Base-by-base conservation (phyloP, 1,139 yeast genomes). In the Martiniozyma asiatica region DNA sequence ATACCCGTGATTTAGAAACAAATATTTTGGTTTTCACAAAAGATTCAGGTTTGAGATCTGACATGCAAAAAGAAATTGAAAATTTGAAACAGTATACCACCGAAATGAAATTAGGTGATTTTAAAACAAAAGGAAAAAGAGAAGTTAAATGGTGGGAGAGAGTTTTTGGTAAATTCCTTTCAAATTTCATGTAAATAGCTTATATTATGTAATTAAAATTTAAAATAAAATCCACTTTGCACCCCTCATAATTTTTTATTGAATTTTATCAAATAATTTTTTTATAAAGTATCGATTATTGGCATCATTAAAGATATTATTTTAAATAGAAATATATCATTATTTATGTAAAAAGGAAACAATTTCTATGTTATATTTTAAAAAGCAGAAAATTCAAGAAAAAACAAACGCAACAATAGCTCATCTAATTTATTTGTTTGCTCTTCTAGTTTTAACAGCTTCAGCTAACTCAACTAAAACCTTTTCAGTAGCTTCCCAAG, bases 1-100 rank as follows among this genome's bases (percentile, higher is more conserved):
- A 89, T 48, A 66, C 79, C 8, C 69, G 76, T 36, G 99, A 89
- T 51, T 62, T 89, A 40, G 99, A 89, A 55, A 69, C 89, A 8
- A 87, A 89, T 50, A 92, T 87, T 1, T 59, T 87, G 4, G 55
- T 87, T 4, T 59, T 85, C 16, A 87, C 97, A 2, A 67, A 61
- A 35, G 89, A 82, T 50, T 58, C 61, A 9, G 60, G 54, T 2
- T 61, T 89, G 39, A 75, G 76, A 47, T 37, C 42, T 10, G 52
- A 59, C 33, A 74, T 87, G 77, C 57, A 57, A 22, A 45, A 47
- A 1, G 98, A 87, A 53, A 59, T 84, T 24, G 65, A 68, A 12
- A 64, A 81, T 50, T 57, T 87, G 38, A 55, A 68, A 58, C 44
- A 53, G 22, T 56, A 74, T 47, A 68, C 84, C 2, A 51, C 54